Percentiles rank a stretch among this genome's conserved stretches.
These are phyloP conservation scores for Pneumocystis sp. DNA, from an alignment of 1,139 yeast genomes.

Conservation along the genomic window DNA sequence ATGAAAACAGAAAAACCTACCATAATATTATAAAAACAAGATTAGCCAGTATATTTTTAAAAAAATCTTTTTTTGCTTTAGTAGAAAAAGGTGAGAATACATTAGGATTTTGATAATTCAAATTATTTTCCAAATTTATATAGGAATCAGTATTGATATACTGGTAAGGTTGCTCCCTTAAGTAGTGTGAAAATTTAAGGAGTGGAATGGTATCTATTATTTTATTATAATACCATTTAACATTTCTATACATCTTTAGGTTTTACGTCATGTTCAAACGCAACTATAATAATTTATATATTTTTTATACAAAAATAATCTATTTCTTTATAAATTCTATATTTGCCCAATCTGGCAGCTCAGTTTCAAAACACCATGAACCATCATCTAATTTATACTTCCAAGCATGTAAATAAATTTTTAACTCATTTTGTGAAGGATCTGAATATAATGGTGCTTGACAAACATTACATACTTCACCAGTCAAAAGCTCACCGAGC, in stretches of 20 bases:
- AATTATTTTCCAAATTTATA: neutral
- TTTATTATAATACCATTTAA: neutral
- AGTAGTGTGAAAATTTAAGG: neutral
- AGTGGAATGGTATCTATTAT: neutral
- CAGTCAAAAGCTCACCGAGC: conserved; percentile 45
- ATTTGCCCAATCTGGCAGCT: conserved; percentile 74
- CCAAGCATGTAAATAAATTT: conserved; percentile 81
- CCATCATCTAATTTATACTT: conserved; percentile 38
- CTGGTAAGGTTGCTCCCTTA: neutral
- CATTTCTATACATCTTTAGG: neutral
- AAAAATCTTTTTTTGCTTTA: neutral
- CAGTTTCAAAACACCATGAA: conserved; percentile 66
- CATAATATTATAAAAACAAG: neutral
- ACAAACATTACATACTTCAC: conserved; percentile 49
- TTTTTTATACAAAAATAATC: neutral
- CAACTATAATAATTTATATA: neutral
- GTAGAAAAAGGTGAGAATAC: neutral
- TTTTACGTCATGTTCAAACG: neutral
- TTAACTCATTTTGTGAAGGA: conserved; percentile 75
- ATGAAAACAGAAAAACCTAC: neutral
- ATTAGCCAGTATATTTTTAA: neutral
- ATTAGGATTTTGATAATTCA: neutral
- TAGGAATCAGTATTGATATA: neutral
- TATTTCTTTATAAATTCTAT: neutral
- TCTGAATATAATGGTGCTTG: conserved; percentile 65